phyloP scores from a whole-genome alignment of 768 basidiomycete species.

The Udeniomyces megalosporus region DNA sequence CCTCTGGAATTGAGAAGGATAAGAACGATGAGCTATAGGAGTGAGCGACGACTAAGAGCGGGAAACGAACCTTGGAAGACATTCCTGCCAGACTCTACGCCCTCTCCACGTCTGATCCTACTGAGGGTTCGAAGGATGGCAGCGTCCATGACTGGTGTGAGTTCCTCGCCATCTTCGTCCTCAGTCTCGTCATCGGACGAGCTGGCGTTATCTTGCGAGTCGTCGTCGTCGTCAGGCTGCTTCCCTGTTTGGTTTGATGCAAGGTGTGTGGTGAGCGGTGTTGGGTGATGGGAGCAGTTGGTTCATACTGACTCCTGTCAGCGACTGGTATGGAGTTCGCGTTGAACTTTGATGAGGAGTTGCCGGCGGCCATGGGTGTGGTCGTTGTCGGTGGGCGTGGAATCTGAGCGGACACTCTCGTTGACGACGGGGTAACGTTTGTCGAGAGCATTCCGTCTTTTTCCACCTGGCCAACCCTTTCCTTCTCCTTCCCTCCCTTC shows the following conservation, averaged over 20 bases:
- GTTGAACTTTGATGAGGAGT: too few relatives aligned
- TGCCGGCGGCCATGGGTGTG: too few relatives aligned
- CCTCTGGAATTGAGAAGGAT: background rate
- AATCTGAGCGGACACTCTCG: too few relatives aligned
- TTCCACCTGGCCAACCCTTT: too few relatives aligned
- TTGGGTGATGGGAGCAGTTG: too few relatives aligned
- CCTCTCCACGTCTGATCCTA: slow-evolving; percentile 63
- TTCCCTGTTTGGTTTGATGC: too few relatives aligned
- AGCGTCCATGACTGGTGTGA: slow-evolving; percentile 82
- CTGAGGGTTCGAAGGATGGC: slow-evolving; percentile 84
- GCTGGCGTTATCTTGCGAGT: slow-evolving; percentile 39
- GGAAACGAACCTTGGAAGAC: slow-evolving; percentile 58
- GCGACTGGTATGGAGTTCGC: too few relatives aligned
- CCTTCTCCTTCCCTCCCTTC: too few relatives aligned
- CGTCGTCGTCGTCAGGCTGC: slow-evolving; percentile 34
- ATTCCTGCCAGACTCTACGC: slow-evolving; percentile 56
- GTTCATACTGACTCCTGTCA: background rate
- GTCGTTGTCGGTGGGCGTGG: too few relatives aligned
- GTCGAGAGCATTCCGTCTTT: too few relatives aligned
- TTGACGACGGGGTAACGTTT: too few relatives aligned
- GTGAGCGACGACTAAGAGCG: background rate
- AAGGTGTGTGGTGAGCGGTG: too few relatives aligned
- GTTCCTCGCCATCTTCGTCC: slow-evolving; percentile 85
- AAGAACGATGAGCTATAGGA: background rate
- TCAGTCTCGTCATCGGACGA: slow-evolving; percentile 61